A percentile compares a stretch with the other conserved stretches of the same genome.
Evolutionary conservation across 2,329 filamentous ascomycete species (phyloP).

Genomic region (Alternaria novae-zelandiae): DNA sequence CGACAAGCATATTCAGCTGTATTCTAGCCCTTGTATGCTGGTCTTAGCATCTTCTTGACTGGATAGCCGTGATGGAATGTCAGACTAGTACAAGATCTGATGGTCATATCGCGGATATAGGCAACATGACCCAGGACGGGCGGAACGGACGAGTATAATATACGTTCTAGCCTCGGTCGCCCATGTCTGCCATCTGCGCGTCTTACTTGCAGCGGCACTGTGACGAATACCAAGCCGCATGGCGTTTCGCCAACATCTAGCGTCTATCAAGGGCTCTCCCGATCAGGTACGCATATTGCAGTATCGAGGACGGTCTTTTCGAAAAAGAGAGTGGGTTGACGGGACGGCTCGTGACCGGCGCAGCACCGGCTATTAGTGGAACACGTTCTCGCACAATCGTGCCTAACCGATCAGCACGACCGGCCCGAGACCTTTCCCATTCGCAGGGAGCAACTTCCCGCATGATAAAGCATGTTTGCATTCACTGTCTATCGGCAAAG

Average conservation of each 20-base stretch:
- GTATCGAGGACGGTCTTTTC: background rate
- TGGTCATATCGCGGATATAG: background rate
- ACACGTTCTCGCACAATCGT: background rate
- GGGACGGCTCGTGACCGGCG: conserved; percentile 6
- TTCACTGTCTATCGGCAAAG: background rate
- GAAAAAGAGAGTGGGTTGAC: background rate
- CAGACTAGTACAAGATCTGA: background rate
- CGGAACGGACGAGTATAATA: background rate
- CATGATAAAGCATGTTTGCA: background rate
- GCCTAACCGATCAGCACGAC: background rate
- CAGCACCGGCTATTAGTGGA: conserved; percentile 4
- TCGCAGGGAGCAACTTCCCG: background rate
- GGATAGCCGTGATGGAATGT: background rate
- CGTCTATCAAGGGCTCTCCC: background rate
- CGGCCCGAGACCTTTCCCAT: background rate
- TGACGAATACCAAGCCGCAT: background rate
- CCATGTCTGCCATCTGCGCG: background rate
- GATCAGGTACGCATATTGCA: background rate
- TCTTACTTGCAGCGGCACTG: conserved; percentile 6
- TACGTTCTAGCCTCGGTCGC: background rate
- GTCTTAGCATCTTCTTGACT: background rate
- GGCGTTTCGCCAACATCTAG: background rate
- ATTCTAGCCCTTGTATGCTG: background rate
- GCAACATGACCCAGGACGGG: background rate
- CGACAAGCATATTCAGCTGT: background rate